Conservation (phyloP, 805 yeast species). For the Schizosaccharomyces osmophilus region DNA sequence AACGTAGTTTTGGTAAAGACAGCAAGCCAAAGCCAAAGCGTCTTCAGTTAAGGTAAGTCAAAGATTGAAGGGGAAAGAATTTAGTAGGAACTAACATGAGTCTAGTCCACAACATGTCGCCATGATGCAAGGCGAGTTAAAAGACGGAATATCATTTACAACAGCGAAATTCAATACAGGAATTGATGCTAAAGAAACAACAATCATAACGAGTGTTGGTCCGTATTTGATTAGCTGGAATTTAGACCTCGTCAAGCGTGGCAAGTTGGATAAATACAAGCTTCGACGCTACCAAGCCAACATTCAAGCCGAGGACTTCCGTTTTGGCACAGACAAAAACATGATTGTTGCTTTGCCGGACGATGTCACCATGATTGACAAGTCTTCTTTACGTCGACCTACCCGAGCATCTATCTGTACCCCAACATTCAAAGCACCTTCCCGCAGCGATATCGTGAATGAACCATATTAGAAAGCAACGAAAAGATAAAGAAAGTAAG, state of each 20-base stretch:
- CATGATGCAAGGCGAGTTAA: slow-evolving; percentile 27
- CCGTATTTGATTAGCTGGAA: slow-evolving; percentile 70
- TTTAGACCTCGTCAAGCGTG: slow-evolving; percentile 29
- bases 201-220: slow-evolving; percentile 56
- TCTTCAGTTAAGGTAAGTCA: slow-evolving; percentile 21
- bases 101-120: slow-evolving; percentile 44
- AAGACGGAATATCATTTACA: slow-evolving; percentile 27
- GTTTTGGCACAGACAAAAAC: slow-evolving; percentile 43
- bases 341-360: slow-evolving; percentile 52
- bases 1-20: slow-evolving; percentile 36
- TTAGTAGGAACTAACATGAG: not conserved
- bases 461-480: not conserved
- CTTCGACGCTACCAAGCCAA: slow-evolving; percentile 32
- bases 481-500: not conserved
- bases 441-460: not conserved
- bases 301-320: slow-evolving; percentile 53
- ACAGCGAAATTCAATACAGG: slow-evolving; percentile 60
- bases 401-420: slow-evolving; percentile 23
- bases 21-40: slow-evolving; percentile 46
- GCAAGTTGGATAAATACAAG: slow-evolving; percentile 30
- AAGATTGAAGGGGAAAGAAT: not conserved
- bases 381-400: slow-evolving; percentile 34
- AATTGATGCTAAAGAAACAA: slow-evolving; percentile 34
- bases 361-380: slow-evolving; percentile 44
- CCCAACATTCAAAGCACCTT: slow-evolving; percentile 7